Base-by-base conservation (phyloP, 2,329 filamentous ascomycete genomes). In the Blastomyces emzantsi region DNA sequence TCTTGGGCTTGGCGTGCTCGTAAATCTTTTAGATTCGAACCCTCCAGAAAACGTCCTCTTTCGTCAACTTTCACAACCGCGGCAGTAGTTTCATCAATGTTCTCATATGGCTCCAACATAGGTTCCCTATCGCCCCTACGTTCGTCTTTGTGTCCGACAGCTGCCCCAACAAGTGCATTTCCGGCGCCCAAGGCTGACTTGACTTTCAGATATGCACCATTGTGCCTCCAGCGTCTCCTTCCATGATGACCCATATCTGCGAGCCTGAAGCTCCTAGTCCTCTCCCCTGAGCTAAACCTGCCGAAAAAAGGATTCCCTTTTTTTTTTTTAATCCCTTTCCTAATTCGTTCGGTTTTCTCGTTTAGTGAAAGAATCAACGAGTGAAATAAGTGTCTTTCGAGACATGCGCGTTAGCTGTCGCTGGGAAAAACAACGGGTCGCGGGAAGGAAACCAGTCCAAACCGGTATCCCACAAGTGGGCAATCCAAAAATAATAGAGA, bases 221-320 rank as follows among this genome's bases (percentile, higher is more conserved):
- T 28, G 15, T 28, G 25, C 45, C 45, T 30, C 60, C 60, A 61
- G 39, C 52, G 45, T 19, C 60, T 52, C 47, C 30, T 52, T 19
- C 57, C 60, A 62, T 65, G 64, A 41, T 60, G 62, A 17, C 62
- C 64, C 64, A 65, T 65, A 36, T 54, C 61, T 56, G 58, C 39
- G 55, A 28, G 19, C n/a, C 43, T 41, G 4, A 51, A 49, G 41
- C 57, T 49, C 57, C 28, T 6, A n/a, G 7, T 45, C 13, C 57
- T 47, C 25, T 58, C 57, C 17, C 57, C 39, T 60, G 19, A 15
- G 22, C 57, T 55, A 25, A 59, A 60, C 41, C 39, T 30, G 25
- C 22, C 57, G 28, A 47, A 60, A n/a, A 47, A n/a, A 17, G 9
- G 22, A 43, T 2, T 28, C 56, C 36, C 30, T 13, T 62, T 54